Evolutionary conservation across 192 early-diverging fungal genomes (phyloP), one percentile per base, ranked within the genome.

Genomic region (Endogone sp.): DNA sequence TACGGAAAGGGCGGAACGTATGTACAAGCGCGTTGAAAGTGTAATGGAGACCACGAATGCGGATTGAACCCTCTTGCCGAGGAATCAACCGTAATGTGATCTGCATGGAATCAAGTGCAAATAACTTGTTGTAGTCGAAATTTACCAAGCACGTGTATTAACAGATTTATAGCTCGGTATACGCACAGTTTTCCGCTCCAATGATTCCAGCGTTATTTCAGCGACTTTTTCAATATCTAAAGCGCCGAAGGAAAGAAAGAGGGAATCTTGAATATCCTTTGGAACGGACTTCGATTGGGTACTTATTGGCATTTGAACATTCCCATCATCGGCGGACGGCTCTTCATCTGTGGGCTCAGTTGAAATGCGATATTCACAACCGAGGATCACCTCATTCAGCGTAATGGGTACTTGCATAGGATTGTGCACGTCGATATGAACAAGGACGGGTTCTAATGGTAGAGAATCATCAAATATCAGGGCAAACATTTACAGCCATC

Each of bases 11-110:
- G 69, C 82, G 85, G 73, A 81, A 85, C 0, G 88, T 82, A 20
- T 92, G 93, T 29, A 98, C 82, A 29, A 89, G 85, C 21, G 90
- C 92, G 65, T 89, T 90, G 0, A 99, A 74, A 29, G 86, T 85
- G 68, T 90, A 97, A 29, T 84, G 86, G 13, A 98, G 75, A 8
- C 96, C 95, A 32, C 83, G 55, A 22, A 98, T 82, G 28, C 73
- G 71, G 23, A 98, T 77, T 30, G 81, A 76, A 0, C 97, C 96
- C 66, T 92, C 87, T 25, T 74, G 74, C 64, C 89, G 92, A 10
- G 93, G 94, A 44, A 88, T 78, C 4, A 95, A 73, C 25, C 81
- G 77, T 25, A 95, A 76, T 62, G 84, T 84, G 21, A 93, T 66
- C 91, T 92, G 75, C 22, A 25, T 29, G 22, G 16, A 67, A 49